These are phyloP conservation scores for Blastocrithidia nonstop DNA, from an alignment of 208 protist species.

Conservation along the genomic window DNA sequence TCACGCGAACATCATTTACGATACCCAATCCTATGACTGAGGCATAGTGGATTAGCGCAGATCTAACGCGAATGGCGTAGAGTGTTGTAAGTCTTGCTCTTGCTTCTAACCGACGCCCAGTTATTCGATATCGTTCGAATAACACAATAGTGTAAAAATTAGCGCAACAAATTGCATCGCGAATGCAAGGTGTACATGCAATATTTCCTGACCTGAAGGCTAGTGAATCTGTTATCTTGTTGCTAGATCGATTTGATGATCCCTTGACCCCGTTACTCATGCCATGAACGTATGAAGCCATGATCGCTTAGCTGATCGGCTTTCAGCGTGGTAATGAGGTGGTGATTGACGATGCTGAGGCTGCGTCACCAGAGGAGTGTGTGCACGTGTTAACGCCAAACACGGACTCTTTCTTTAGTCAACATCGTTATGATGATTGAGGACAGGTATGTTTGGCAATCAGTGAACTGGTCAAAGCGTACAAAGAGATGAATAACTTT, in stretches of 20 bases:
- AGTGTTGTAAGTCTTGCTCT: slow-evolving; percentile 75
- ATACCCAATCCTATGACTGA: slow-evolving; percentile 64
- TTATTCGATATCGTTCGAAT: slow-evolving; percentile 62
- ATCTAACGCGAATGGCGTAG: slow-evolving; percentile 39
- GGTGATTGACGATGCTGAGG: slow-evolving; percentile 52
- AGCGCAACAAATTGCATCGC: slow-evolving; percentile 48
- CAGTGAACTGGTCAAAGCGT: slow-evolving; percentile 90
- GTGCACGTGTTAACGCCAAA: slow-evolving; percentile 61
- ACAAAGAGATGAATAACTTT: slow-evolving; percentile 85
- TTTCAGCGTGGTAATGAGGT: slow-evolving; percentile 90
- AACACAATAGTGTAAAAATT: slow-evolving; percentile 56
- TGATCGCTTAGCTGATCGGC: slow-evolving; percentile 96
- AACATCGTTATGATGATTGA: slow-evolving; percentile 94
- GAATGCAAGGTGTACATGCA: slow-evolving; percentile 69
- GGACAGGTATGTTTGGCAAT: slow-evolving; percentile 92
- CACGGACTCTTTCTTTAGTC: slow-evolving; percentile 91
- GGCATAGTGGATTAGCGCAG: slow-evolving; percentile 32
- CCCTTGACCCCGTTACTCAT: slow-evolving; percentile 94
- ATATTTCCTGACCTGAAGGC: slow-evolving; percentile 78
- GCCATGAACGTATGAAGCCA: slow-evolving; percentile 98
- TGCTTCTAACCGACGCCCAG: slow-evolving; percentile 65
- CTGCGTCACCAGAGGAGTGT: slow-evolving; percentile 44
- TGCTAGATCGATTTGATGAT: slow-evolving; percentile 87
- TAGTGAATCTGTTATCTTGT: slow-evolving; percentile 62
- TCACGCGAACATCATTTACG: slow-evolving; percentile 15